Evolutionary conservation across 139 green algal genomes (phyloP), one percentile per base, ranked within the genome.

Genomic region (Spirogloea muscicola): DNA sequence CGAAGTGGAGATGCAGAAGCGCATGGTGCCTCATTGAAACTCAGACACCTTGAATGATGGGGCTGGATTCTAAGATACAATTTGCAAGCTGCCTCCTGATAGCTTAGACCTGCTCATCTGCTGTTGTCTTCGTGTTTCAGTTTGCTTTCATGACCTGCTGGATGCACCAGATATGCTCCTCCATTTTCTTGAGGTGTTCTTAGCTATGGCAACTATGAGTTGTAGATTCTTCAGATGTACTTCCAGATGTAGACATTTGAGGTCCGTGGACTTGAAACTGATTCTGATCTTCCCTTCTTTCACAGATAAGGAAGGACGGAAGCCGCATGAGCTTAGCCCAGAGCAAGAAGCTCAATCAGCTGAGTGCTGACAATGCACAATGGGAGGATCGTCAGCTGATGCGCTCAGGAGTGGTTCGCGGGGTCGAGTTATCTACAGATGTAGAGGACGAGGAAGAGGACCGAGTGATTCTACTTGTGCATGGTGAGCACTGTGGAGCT

Each of bases 301-400:
- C n/a, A n/a, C n/a, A n/a, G n/a, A n/a, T n/a, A n/a, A n/a, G n/a
- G n/a, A n/a, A n/a, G n/a, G 79, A 98, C 68, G 94, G 94, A 60
- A 90, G 51, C 40, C 71, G 72, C 60, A 97, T 98, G 94, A 89
- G 79, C 1, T 79, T 98, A 49, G 91, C 90, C 7, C 74, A 88
- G 66, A 91, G 75, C 71, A 94, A 95, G 81, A 85, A 91, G 4
- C 84, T 90, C 1, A 92, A 82, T 68, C 89, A 96, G 85, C 82
- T 96, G 68, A 89, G 96, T 58, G 87, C 88, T 64, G 90, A 96
- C 77, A 84, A 92, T 51, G 91, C 92, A 59, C 84, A 88, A 3
- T 98, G 93, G 93, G 92, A 97, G 83, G 94, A 97, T 79, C 96
- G 96, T 77, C 77, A 94, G 10, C 84, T 98, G 67, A 70, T 96